Evolutionary conservation across 108 stramenopile genomes (phyloP), one percentile per base, ranked within the genome.

Genomic region (Conticribra weissflogii): DNA sequence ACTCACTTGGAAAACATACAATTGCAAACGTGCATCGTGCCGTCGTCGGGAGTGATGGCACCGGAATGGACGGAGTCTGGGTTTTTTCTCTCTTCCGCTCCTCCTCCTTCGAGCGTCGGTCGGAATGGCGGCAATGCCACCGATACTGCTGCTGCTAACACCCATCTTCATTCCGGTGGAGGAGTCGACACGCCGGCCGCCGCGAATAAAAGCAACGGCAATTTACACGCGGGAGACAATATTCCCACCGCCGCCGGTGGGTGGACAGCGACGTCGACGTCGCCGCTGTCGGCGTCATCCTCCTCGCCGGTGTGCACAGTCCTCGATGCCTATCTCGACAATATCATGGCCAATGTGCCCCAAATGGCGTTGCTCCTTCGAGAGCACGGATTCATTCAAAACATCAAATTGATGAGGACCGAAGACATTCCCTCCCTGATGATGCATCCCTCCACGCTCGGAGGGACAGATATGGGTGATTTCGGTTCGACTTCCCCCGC

Each of bases 281-380:
- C 3, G 2, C 33, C 7, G 31, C 2, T 23, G 32, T 45, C 69
- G 41, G 28, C 57, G 15, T 51, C 34, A 3, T 72, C 76, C 18
- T 77, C 71, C 25, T 74, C 88, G 0, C 86, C 89, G 22, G 52
- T 88, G 9, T 88, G 77, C 28, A 89, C 88, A 0, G 88, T 90
- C 3, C 47, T 94, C 32, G 90, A 94, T 78, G 85, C 87, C 19
- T 94, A 94, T 59, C 71, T 94, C 0, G 93, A 94, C 56, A 91
- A 92, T 72, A 71, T 94, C 33, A 94, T 94, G 83, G 86, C 90
- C 18, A 94, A 94, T 71, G 89, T 94, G 7, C 93, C 93, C 9
- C 93, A 94, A 60, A 74, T 94, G 3, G 93, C 93, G 0, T 79
- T 94, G 45, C 85, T 89, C 53, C 59, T 94, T 29, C 84, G 78